Percentiles rank a stretch among this genome's conserved stretches.
phyloP scores from a whole-genome alignment of 257 asterid species.

The Nicotiana noctiflora region DNA sequence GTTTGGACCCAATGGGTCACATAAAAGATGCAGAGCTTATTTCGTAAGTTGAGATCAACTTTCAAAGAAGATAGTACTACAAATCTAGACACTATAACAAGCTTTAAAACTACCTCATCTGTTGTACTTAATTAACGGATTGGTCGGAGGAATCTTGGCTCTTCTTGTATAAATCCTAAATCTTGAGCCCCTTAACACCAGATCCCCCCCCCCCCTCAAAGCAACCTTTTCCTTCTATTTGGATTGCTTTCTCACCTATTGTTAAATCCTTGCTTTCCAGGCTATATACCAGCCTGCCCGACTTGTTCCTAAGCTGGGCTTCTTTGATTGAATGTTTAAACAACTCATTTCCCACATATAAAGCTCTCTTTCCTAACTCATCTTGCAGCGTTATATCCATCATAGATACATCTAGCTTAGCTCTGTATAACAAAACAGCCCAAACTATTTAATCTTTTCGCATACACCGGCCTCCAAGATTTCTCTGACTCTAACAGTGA shows the following conservation, averaged over 20 bases:
- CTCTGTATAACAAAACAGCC: not conserved
- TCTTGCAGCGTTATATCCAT: not conserved
- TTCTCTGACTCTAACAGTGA: not conserved
- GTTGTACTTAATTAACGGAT: not conserved
- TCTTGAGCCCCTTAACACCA: not conserved
- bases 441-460: not conserved
- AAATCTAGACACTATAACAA: not conserved
- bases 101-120: not conserved
- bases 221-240: not conserved
- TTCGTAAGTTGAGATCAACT: not conserved
- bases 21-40: not conserved
- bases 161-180: not conserved
- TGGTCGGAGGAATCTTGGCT: not conserved
- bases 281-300: not conserved
- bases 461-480: not conserved
- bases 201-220: not conserved
- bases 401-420: not conserved
- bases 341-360: not conserved
- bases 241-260: not conserved
- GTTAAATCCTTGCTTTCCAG: not conserved
- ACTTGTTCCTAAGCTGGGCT: not conserved
- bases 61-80: not conserved
- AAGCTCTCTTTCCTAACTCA: not conserved
- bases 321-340: not conserved
- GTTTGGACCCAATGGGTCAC: not conserved